These are phyloP conservation scores for Kregervanrija pseudodelftensis DNA, from an alignment of 805 yeast species.

Conservation along the genomic window DNA sequence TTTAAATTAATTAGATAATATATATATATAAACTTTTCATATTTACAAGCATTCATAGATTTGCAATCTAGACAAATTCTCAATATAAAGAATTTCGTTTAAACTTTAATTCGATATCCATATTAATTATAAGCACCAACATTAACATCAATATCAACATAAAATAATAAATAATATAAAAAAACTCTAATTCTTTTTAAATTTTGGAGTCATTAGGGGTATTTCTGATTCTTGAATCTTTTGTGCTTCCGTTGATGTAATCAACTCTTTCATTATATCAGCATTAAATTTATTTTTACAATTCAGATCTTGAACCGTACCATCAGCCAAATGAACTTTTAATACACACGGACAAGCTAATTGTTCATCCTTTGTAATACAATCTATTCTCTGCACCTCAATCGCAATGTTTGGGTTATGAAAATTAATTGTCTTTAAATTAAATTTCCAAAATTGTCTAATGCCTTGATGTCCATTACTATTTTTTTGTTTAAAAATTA, in stretches of 20 bases:
- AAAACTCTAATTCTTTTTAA: background rate
- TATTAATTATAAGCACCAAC: too few relatives aligned
- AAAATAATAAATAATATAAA: too few relatives aligned
- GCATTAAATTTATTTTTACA: slow-evolving; percentile 43
- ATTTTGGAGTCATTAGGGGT: slow-evolving; percentile 18
- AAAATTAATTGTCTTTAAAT: slow-evolving; percentile 71
- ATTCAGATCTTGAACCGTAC: slow-evolving; percentile 37
- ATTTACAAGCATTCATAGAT: too few relatives aligned
- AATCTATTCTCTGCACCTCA: slow-evolving; percentile 48
- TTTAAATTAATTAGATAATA: too few relatives aligned
- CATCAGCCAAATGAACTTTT: slow-evolving; percentile 33
- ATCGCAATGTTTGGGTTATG: slow-evolving; percentile 72
- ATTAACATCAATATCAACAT: too few relatives aligned
- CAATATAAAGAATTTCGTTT: background rate
- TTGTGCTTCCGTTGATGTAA: slow-evolving; percentile 44
- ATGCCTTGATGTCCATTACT: slow-evolving; percentile 59
- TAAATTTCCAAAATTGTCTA: slow-evolving; percentile 65
- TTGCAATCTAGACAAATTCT: too few relatives aligned
- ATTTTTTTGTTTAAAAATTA: slow-evolving; percentile 40
- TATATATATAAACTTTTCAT: too few relatives aligned
- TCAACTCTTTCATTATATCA: slow-evolving; percentile 51
- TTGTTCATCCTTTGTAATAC: slow-evolving; percentile 34
- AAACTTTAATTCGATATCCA: background rate
- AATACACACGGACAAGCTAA: slow-evolving; percentile 39
- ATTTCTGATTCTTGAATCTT: slow-evolving; percentile 41